Base-by-base conservation (phyloP, 176 grass and related monocot genomes). In the Aegilops sharonensis region DNA sequence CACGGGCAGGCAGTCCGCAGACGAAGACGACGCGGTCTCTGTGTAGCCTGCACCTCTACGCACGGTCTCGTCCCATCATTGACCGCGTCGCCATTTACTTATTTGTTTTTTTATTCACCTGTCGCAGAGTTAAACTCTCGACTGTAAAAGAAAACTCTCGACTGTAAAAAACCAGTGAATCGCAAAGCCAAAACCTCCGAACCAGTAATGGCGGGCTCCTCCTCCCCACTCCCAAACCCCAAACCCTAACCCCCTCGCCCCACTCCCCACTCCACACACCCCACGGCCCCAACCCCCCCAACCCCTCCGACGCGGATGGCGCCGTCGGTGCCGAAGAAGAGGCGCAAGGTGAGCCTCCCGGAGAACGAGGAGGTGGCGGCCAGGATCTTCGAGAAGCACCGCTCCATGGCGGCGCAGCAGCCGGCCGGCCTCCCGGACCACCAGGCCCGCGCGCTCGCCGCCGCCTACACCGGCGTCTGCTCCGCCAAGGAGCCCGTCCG, bases 331-430 rank as follows among this genome's bases (percentile, higher is more conserved):
- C 12, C 39, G 69, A 61, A 35, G 80, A 87, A 59, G 85, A 76
- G 84, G 59, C 81, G 43, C 37, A 56, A 63, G 29, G 93, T 91
- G 69, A 85, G 78, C 4, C 79, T 92, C 34, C 66, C 70, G 64
- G 91, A 95, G 74, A 98, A 98, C 86, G 91, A 95, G 84, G 93
- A 81, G 77, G 21, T 92, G 30, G 93, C 88, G 5, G 84, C 76
- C 7, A 79, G 45, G 30, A 64, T 98, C 31, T 84, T 85, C 68
- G 89, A 83, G 56, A 98, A 98, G 87, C 77, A 88, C 81, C 85
- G 88, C 45, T 90, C 91, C 42, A 87, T 92, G 95, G 71, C 69
- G 29, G 89, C 84, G 32, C 35, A 72, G 14, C 78, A 70, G 18
- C 66, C 79, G 21, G 78, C 57, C 31, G 80, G 86, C 5, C 60